Conservation (phyloP, 192 early-diverging fungal genomes). For the Umbelopsis ramanniana region DNA sequence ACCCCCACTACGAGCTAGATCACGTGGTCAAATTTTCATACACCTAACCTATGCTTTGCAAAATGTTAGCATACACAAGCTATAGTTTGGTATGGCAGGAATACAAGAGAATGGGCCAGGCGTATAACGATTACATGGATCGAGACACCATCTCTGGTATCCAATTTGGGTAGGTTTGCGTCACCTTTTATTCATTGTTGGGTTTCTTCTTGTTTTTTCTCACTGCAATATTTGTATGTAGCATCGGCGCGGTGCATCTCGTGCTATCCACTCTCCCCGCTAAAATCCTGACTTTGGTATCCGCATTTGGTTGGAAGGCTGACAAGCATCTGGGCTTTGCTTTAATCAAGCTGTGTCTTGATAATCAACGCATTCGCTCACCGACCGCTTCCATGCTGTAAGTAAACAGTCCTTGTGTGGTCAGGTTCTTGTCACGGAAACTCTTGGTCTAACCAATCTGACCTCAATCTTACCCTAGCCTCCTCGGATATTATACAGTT, state of each 20-base stretch:
- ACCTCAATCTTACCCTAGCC: too few relatives aligned
- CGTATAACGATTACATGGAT: slow-evolving; percentile 38
- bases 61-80: slow-evolving; percentile 31
- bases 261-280: slow-evolving; percentile 51
- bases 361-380: slow-evolving; percentile 52
- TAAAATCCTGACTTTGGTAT: slow-evolving; percentile 54
- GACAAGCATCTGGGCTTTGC: slow-evolving; percentile 58
- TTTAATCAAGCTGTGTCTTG: slow-evolving; percentile 48
- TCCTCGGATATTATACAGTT: slow-evolving; percentile 34
- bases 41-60: too few relatives aligned
- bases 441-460: background rate
- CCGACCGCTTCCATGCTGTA: slow-evolving; percentile 57
- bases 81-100: slow-evolving; percentile 46
- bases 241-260: slow-evolving; percentile 45
- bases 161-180: slow-evolving; percentile 39
- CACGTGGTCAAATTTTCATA: too few relatives aligned
- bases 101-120: slow-evolving; percentile 45
- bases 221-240: slow-evolving; percentile 2
- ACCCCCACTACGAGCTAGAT: background rate
- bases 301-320: slow-evolving; percentile 57
- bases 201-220: too few relatives aligned
- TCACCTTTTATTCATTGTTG: background rate
- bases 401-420: background rate
- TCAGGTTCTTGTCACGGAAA: too few relatives aligned
- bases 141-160: slow-evolving; percentile 42